Percentiles rank a stretch among this genome's conserved stretches.
Evolutionary conservation across 768 basidiomycete species (phyloP).

Genomic region (Tremella yokohamensis): DNA sequence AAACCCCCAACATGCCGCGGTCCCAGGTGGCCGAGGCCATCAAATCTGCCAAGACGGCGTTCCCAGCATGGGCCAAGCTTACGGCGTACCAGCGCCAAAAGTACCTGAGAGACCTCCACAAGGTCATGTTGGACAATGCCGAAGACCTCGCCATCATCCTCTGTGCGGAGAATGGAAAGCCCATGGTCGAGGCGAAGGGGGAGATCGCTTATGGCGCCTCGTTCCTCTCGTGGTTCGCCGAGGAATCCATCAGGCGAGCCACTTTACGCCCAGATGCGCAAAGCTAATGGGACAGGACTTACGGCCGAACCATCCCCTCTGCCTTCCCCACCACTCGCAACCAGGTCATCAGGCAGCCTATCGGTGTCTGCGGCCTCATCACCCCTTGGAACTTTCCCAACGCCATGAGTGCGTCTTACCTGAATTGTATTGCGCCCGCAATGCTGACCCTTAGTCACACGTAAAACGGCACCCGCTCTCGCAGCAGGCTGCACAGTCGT

Average conservation of each 20-base stretch:
- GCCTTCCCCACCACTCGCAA: slow-evolving; percentile 21
- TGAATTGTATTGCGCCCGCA: not conserved
- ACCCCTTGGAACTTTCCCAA: slow-evolving; percentile 24
- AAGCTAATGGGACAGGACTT: slow-evolving; percentile 5
- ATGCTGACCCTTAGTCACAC: slow-evolving; percentile 24
- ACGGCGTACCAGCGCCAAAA: slow-evolving; percentile 23
- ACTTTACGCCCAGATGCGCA: not conserved
- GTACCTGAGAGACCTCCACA: slow-evolving; percentile 23
- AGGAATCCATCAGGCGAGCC: slow-evolving; percentile 29
- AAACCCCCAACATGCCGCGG: slow-evolving; percentile 51
- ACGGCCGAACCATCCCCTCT: slow-evolving; percentile 30
- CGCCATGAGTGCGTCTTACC: slow-evolving; percentile 9
- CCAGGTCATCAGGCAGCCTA: slow-evolving; percentile 55
- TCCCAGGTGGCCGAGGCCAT: slow-evolving; percentile 80
- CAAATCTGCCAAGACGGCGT: slow-evolving; percentile 27
- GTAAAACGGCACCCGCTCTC: slow-evolving; percentile 40
- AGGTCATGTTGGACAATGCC: slow-evolving; percentile 22
- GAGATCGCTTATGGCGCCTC: slow-evolving; percentile 30
- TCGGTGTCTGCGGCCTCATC: slow-evolving; percentile 51
- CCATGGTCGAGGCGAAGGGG: slow-evolving; percentile 37
- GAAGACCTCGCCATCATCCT: slow-evolving; percentile 43
- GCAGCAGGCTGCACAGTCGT: slow-evolving; percentile 37
- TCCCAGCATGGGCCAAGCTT: slow-evolving; percentile 15
- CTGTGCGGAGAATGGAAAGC: slow-evolving; percentile 41
- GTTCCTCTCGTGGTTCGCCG: slow-evolving; percentile 37